Conservation (phyloP, 768 basidiomycete genomes). For the Boletellus ananas region DNA sequence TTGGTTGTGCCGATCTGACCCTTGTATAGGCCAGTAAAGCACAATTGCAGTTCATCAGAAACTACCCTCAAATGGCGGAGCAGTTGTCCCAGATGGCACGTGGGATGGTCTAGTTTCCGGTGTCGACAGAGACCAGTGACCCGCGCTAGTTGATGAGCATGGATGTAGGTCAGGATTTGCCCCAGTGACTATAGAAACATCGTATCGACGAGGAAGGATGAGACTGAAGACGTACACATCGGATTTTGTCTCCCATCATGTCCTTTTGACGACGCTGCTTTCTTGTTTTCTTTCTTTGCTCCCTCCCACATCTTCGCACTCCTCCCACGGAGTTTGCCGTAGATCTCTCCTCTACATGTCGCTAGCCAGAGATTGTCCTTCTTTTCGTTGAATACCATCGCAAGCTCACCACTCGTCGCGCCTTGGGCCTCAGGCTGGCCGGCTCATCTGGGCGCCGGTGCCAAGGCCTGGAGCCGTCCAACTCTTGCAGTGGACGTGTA, state of each 20-base stretch:
- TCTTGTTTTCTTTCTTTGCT: neutral
- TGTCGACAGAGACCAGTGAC: neutral
- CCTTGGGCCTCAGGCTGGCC: too few relatives aligned
- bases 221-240: conserved; percentile 4
- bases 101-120: conserved; percentile 30
- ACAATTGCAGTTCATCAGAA: conserved; percentile 78
- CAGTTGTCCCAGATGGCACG: conserved; percentile 52
- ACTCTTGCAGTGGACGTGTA: too few relatives aligned
- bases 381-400: conserved; percentile 14
- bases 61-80: conserved; percentile 82
- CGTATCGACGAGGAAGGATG: conserved; percentile 2
- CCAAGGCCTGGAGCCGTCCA: too few relatives aligned
- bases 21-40: conserved; percentile 70
- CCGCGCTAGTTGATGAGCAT: conserved; percentile 1
- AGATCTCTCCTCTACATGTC: neutral
- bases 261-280: conserved; percentile 9
- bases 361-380: conserved; percentile 1
- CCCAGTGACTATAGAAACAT: conserved; percentile 14
- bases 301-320: too few relatives aligned
- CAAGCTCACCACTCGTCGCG: conserved; percentile 13
- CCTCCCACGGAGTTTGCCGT: neutral
- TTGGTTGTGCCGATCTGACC: neutral
- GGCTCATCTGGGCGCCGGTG: too few relatives aligned
- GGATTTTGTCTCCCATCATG: conserved; percentile 2
- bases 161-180: conserved; percentile 12